Conservation (phyloP, 176 grass and related monocot genomes). For the Otatea glauca region DNA sequence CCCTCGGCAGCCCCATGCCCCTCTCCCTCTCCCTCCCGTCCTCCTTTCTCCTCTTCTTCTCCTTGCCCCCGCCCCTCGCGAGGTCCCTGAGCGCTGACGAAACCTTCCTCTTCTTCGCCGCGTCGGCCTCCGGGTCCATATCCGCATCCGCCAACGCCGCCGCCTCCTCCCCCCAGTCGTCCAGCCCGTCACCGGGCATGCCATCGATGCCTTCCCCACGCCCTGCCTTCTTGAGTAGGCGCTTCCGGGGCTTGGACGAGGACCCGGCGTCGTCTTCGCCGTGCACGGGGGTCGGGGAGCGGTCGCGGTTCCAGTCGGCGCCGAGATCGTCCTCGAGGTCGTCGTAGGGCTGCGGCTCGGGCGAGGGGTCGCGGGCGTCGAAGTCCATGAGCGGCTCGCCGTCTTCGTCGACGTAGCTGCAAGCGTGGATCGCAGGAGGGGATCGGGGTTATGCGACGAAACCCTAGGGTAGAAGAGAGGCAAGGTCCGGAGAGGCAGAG, state of each 20-base stretch:
- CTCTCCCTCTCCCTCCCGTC: slow-evolving; percentile 47
- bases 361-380: slow-evolving; percentile 45
- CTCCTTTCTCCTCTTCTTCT: slow-evolving; percentile 58
- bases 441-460: neutral
- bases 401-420: slow-evolving; percentile 82
- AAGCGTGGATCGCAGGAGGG: neutral
- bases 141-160: slow-evolving; percentile 43
- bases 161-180: slow-evolving; percentile 56
- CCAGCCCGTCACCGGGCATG: slow-evolving; percentile 51
- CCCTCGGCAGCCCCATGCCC: slow-evolving; percentile 60
- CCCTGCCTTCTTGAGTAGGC: slow-evolving; percentile 70
- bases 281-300: slow-evolving; percentile 76
- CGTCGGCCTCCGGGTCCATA: slow-evolving; percentile 10
- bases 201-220: slow-evolving; percentile 34
- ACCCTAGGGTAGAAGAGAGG: neutral
- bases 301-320: slow-evolving; percentile 56
- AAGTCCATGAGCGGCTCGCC: slow-evolving; percentile 81
- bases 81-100: slow-evolving; percentile 49
- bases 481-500: neutral
- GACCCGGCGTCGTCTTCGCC: slow-evolving; percentile 53
- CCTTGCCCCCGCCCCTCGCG: slow-evolving; percentile 48
- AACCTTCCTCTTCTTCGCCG: slow-evolving; percentile 64
- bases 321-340: slow-evolving; percentile 61
- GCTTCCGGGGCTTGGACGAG: slow-evolving; percentile 67
- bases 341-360: slow-evolving; percentile 44